These are phyloP conservation scores for Colletotrichum magnum DNA, from an alignment of 2,329 filamentous ascomycete genomes.

Conservation along the genomic window DNA sequence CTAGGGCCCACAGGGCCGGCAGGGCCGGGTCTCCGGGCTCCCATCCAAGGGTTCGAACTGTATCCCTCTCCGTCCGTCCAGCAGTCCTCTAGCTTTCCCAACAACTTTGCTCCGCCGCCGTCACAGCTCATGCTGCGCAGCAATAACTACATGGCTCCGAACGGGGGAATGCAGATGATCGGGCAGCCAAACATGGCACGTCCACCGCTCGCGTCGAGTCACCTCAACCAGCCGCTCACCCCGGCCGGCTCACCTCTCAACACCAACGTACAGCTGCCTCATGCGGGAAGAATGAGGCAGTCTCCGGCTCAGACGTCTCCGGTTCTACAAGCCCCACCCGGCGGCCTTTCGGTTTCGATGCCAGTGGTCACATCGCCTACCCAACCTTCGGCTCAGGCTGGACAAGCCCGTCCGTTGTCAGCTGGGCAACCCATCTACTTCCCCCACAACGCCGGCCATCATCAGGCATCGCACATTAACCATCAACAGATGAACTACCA, in stretches of 20 bases:
- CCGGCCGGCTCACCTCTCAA: slow-evolving; percentile 30
- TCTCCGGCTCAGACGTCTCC: slow-evolving; percentile 20
- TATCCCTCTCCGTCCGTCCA: slow-evolving; percentile 21
- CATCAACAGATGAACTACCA: background rate
- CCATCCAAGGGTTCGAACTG: slow-evolving; percentile 14
- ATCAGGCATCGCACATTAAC: background rate
- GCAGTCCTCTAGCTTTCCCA: background rate
- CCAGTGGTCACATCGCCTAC: slow-evolving; percentile 23
- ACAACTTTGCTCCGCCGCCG: background rate
- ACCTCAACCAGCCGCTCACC: slow-evolving; percentile 21
- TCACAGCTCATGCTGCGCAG: slow-evolving; percentile 21
- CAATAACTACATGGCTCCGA: background rate
- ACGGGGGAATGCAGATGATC: slow-evolving; percentile 2
- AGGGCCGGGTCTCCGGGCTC: background rate
- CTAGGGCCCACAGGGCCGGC: background rate
- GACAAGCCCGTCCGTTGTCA: background rate
- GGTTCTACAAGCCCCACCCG: slow-evolving; percentile 28
- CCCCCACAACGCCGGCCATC: background rate
- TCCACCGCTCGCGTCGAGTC: slow-evolving; percentile 2
- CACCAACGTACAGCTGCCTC: slow-evolving; percentile 20
- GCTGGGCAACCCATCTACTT: background rate
- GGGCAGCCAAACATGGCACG: slow-evolving; percentile 3
- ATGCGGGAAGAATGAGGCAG: background rate
- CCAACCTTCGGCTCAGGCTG: background rate
- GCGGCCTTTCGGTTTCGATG: slow-evolving; percentile 28